Evolutionary conservation across 2,329 filamentous ascomycete genomes (phyloP).

Genomic region (Xylariaceae sp.): DNA sequence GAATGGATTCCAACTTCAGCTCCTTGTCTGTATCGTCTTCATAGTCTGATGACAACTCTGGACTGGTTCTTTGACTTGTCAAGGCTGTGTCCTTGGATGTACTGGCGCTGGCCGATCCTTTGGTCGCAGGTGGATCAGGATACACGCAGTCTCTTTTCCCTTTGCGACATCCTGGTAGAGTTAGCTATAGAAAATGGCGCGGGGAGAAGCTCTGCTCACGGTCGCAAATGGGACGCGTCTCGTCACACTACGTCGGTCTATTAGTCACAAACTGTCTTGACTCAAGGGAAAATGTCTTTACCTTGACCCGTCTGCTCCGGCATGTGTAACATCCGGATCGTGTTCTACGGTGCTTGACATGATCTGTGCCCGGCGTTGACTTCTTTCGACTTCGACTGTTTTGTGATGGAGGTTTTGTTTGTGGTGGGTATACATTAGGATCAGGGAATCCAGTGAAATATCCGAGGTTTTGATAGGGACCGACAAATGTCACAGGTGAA

Average conservation of each 20-base stretch:
- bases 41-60: constrained; percentile 54
- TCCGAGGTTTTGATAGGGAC: constrained; percentile 46
- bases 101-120: constrained; percentile 33
- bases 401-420: constrained; percentile 44
- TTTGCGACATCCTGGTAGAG: constrained; percentile 74
- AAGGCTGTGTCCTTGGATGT: constrained; percentile 38
- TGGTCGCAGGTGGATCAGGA: constrained; percentile 63
- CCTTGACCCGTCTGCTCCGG: constrained; percentile 81
- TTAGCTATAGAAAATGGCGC: constrained; percentile 23
- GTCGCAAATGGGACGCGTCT: constrained; percentile 82
- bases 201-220: constrained; percentile 43
- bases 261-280: no score
- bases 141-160: constrained; percentile 89
- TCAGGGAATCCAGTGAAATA: constrained; percentile 52
- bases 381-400: constrained; percentile 47
- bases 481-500: constrained; percentile 35
- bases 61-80: constrained; percentile 44
- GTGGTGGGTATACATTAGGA: constrained; percentile 45
- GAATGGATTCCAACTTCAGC: constrained; percentile 50
- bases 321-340: constrained; percentile 94
- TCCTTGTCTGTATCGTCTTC: constrained; percentile 46
- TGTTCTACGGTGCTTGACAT: constrained; percentile 89
- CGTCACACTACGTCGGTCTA: constrained; percentile 70
- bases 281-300: constrained; percentile 29
- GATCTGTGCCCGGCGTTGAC: constrained; percentile 55